phyloP scores from a whole-genome alignment of 1,284 basidiomycete species.

The Porodaedalea pini region DNA sequence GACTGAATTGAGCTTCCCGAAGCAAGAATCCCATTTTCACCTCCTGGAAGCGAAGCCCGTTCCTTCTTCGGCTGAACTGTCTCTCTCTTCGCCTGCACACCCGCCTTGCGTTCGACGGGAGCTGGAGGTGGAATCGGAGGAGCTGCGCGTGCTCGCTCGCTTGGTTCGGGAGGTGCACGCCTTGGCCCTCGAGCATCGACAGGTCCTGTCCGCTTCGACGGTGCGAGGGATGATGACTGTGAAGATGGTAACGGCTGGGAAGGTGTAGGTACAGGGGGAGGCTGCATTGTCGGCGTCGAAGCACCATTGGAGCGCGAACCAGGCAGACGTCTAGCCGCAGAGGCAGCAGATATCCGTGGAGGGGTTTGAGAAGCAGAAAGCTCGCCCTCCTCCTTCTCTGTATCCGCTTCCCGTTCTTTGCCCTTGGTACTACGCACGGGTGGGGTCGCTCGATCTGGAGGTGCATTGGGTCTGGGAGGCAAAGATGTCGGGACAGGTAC shows the following conservation, averaged over 20 bases:
- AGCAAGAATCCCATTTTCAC: constrained; percentile 30
- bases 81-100: constrained; percentile 2
- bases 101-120: constrained; percentile 7
- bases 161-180: constrained; percentile 15
- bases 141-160: constrained; percentile 23
- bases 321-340: background rate
- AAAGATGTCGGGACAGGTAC: background rate
- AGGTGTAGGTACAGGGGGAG: constrained; percentile 19
- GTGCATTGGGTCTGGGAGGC: background rate
- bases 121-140: constrained; percentile 28
- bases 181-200: constrained; percentile 17
- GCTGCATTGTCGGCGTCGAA: constrained; percentile 27
- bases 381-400: constrained; percentile 20
- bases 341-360: constrained; percentile 3
- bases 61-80: constrained; percentile 25
- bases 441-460: background rate
- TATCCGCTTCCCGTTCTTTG: constrained; percentile 8
- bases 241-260: constrained; percentile 24
- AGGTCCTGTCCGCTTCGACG: constrained; percentile 25
- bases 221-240: constrained; percentile 13
- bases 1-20: background rate
- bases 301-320: constrained; percentile 9
- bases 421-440: constrained; percentile 3
- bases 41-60: constrained; percentile 23
- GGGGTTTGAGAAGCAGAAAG: constrained; percentile 19